A percentile compares a stretch with the other conserved stretches of the same genome.
These are phyloP conservation scores for Mallotus japonicus DNA, from an alignment of 441 rosid species.

Conservation along the genomic window DNA sequence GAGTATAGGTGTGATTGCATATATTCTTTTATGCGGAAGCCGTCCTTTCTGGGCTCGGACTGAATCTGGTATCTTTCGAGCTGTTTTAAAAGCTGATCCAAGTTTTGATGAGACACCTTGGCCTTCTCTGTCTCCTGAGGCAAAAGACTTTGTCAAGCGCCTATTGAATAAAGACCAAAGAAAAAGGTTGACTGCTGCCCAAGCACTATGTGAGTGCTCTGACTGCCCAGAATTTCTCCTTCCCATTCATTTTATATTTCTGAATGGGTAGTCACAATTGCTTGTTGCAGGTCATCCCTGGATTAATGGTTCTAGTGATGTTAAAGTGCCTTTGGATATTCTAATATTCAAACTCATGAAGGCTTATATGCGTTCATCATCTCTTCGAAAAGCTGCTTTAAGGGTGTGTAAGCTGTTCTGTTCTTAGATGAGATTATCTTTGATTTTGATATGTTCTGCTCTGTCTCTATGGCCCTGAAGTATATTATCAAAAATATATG, in stretches of 20 bases:
- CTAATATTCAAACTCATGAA: conserved; percentile 80
- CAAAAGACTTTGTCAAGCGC: conserved; percentile 85
- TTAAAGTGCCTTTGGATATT: conserved; percentile 76
- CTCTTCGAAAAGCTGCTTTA: conserved; percentile 93
- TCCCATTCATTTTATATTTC: not conserved
- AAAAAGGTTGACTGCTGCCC: conserved; percentile 93
- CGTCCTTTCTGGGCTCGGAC: conserved; percentile 99
- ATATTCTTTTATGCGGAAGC: conserved; percentile 89
- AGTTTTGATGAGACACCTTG: conserved; percentile 91
- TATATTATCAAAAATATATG: not conserved
- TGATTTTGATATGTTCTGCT: conserved; percentile 6
- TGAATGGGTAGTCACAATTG: conserved; percentile 12
- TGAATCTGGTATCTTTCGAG: conserved; percentile 91
- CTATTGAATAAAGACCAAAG: conserved; percentile 88
- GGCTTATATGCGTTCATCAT: conserved; percentile 83
- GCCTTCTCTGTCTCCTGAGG: conserved; percentile 89
- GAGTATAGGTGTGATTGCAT: conserved; percentile 99
- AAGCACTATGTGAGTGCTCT: conserved; percentile 74
- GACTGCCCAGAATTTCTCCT: conserved; percentile 1
- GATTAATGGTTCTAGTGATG: conserved; percentile 58
- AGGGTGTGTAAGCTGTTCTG: conserved; percentile 46
- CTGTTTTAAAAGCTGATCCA: conserved; percentile 89
- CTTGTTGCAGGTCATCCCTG: conserved; percentile 85
- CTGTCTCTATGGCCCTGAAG: not conserved
- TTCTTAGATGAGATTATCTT: conserved; percentile 13